Percentiles rank a stretch among this genome's conserved stretches.
Conservation (phyloP, 1,284 basidiomycete species). For the Ganoderma lucidum region DNA sequence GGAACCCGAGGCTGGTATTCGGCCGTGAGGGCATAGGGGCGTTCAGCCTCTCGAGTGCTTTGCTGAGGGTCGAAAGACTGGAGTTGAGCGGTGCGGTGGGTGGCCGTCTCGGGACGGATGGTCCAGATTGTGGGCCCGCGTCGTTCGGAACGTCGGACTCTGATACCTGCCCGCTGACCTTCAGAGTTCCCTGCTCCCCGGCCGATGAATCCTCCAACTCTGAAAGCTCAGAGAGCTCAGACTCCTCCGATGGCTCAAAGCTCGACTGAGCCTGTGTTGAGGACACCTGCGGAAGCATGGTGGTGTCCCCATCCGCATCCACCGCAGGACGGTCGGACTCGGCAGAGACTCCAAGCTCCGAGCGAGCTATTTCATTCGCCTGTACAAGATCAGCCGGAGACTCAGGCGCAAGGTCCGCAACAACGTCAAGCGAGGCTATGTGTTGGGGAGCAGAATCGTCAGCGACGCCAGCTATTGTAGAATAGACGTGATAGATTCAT, state of each 20-base stretch:
- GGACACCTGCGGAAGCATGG: background rate
- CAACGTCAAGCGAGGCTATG: background rate
- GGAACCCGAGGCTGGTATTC: constrained; percentile 72
- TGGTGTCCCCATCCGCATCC: background rate
- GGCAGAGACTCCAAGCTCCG: background rate
- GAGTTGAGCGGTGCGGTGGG: constrained; percentile 19
- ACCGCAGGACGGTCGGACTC: background rate
- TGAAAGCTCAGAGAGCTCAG: constrained; percentile 8
- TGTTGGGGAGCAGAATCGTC: background rate
- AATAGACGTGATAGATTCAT: too few species aligned
- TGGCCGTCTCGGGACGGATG: background rate
- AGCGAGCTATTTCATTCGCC: background rate
- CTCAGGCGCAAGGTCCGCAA: too few species aligned
- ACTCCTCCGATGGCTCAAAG: background rate
- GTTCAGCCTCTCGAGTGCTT: constrained; percentile 68
- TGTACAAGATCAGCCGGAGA: background rate
- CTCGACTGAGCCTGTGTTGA: background rate
- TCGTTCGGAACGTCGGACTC: constrained; percentile 1
- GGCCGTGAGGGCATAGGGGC: constrained; percentile 68
- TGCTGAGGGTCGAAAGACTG: constrained; percentile 56
- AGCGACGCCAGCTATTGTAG: background rate
- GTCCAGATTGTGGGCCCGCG: background rate
- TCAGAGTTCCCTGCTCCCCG: background rate
- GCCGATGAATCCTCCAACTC: constrained; percentile 1
- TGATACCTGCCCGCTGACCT: background rate